A percentile compares a stretch with the other conserved stretches of the same genome.
Conservation (phyloP, 108 stramenopile genomes). For the Pseudonitzschia delicatissima region DNA sequence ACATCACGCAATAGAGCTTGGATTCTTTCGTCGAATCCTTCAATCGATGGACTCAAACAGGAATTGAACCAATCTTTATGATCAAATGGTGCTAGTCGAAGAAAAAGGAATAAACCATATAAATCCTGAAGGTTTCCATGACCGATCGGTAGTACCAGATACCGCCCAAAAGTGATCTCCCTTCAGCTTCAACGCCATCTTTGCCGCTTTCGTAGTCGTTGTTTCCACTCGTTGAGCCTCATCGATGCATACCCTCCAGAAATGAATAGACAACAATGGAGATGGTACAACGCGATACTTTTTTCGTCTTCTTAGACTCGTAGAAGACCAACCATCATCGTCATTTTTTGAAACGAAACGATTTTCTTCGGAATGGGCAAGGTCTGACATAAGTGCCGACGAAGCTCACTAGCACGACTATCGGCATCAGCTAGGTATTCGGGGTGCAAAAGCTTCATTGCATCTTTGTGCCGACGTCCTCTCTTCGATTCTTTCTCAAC, state of each 20-base stretch:
- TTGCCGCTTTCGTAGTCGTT: slow-evolving; percentile 61
- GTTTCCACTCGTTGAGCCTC: slow-evolving; percentile 73
- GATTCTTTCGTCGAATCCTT: slow-evolving; percentile 34
- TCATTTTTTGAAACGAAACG: slow-evolving; percentile 34
- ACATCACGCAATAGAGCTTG: slow-evolving; percentile 37
- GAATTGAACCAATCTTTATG: slow-evolving; percentile 41
- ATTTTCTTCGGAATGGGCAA: slow-evolving; percentile 64
- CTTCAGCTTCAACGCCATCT: slow-evolving; percentile 65
- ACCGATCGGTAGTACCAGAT: slow-evolving; percentile 68
- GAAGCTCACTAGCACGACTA: slow-evolving; percentile 62
- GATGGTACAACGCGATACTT: slow-evolving; percentile 65
- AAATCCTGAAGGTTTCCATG: slow-evolving; percentile 62
- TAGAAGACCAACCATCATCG: slow-evolving; percentile 14
- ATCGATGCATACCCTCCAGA: slow-evolving; percentile 63
- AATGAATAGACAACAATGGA: slow-evolving; percentile 55
- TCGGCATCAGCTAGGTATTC: slow-evolving; percentile 58
- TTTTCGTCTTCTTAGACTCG: slow-evolving; percentile 37
- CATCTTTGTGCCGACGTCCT: slow-evolving; percentile 2
- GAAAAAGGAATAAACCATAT: slow-evolving; percentile 58
- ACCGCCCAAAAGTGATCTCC: slow-evolving; percentile 56
- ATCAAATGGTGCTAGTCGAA: slow-evolving; percentile 48
- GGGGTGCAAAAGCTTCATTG: slow-evolving; percentile 50
- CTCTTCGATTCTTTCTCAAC: slow-evolving; percentile 24
- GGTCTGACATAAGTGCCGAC: slow-evolving; percentile 51
- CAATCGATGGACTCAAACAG: slow-evolving; percentile 22